phyloP scores from a whole-genome alignment of 306 rosid species.

The Prunus fruticosa region DNA sequence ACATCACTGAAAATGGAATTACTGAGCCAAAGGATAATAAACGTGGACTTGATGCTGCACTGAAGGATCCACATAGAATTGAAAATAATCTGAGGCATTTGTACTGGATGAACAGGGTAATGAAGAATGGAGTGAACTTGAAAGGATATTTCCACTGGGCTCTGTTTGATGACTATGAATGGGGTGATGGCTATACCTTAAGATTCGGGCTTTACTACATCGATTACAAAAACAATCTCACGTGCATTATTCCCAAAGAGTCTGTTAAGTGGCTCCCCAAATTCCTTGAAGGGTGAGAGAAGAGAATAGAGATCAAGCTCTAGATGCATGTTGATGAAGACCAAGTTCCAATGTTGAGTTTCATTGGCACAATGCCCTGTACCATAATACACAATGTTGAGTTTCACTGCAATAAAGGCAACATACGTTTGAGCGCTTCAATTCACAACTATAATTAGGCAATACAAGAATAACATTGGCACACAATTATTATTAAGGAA shows the following conservation, averaged over 20 bases:
- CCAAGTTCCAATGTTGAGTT: too few relatives aligned
- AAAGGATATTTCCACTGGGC: slow-evolving; percentile 16
- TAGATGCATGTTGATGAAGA: too few relatives aligned
- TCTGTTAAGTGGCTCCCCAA: slow-evolving; percentile 9
- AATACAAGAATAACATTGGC: too few relatives aligned
- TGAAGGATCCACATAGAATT: slow-evolving; percentile 14
- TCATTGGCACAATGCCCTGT: too few relatives aligned
- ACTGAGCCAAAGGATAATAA: neutral
- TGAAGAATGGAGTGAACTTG: slow-evolving; percentile 16
- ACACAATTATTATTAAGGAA: too few relatives aligned
- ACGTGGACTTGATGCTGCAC: neutral
- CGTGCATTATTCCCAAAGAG: neutral
- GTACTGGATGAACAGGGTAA: neutral
- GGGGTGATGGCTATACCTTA: slow-evolving; percentile 8
- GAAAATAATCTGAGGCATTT: slow-evolving; percentile 20
- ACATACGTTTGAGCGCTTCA: too few relatives aligned
- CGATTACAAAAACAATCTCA: slow-evolving; percentile 15
- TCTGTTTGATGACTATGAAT: slow-evolving; percentile 17
- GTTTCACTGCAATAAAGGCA: too few relatives aligned
- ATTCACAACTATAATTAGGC: too few relatives aligned
- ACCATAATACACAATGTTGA: too few relatives aligned
- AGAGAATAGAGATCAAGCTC: too few relatives aligned
- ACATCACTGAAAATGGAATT: slow-evolving; percentile 21
- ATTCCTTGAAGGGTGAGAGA: neutral
- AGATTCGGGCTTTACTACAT: slow-evolving; percentile 8